Evolutionary conservation across 805 yeast species (phyloP).

Genomic region (Komagataella pastoris): DNA sequence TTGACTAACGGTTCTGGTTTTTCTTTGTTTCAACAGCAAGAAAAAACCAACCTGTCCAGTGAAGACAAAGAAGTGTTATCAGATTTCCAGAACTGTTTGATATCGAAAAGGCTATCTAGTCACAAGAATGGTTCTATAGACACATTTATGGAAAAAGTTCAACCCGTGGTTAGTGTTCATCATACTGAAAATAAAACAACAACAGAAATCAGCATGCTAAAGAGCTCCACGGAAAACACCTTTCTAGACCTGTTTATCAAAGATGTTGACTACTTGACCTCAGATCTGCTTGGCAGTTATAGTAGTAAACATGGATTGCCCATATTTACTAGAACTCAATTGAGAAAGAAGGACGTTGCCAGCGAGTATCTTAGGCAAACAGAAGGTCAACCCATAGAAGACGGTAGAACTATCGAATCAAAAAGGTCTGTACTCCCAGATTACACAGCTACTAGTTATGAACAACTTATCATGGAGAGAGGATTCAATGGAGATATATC

Average conservation of each 20-base stretch:
- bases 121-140: not conserved
- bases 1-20: not conserved
- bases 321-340: not conserved
- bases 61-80: not conserved
- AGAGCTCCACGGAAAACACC: not conserved
- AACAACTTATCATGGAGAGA: conserved; percentile 1
- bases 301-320: not conserved
- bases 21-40: not conserved
- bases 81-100: not conserved
- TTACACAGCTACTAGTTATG: conserved; percentile 1
- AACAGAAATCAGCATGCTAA: not conserved
- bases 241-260: not conserved
- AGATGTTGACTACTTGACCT: not conserved
- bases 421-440: not conserved
- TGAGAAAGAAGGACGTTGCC: not conserved
- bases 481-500: conserved; percentile 1
- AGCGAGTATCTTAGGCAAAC: not conserved
- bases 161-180: not conserved
- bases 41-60: not conserved
- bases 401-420: not conserved
- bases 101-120: not conserved
- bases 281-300: not conserved
- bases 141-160: not conserved
- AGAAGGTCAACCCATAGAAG: not conserved
- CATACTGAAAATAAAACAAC: not conserved